phyloP scores from a whole-genome alignment of 192 early-diverging fungal species.

The Spizellomyces sp. region DNA sequence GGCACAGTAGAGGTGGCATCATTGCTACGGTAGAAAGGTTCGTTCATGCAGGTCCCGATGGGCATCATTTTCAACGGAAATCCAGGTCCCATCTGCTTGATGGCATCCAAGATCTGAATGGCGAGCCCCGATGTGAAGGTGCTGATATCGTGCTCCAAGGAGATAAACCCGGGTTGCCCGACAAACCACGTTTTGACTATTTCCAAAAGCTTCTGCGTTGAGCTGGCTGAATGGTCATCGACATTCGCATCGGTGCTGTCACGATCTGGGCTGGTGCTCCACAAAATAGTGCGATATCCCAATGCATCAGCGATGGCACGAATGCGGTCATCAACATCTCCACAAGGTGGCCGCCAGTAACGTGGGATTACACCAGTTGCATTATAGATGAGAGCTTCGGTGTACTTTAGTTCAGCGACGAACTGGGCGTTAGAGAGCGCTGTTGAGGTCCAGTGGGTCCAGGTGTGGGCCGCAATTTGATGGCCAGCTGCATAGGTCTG shows the following conservation, averaged over 20 bases:
- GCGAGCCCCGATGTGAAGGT: not conserved
- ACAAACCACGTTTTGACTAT: constrained; percentile 30
- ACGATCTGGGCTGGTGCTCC: constrained; percentile 29
- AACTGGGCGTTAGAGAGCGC: constrained; percentile 66
- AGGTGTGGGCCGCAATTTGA: constrained; percentile 52
- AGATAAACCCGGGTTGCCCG: constrained; percentile 31
- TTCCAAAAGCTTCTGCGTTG: not conserved
- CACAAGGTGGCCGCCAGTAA: constrained; percentile 66
- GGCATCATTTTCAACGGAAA: constrained; percentile 22
- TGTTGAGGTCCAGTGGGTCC: constrained; percentile 64
- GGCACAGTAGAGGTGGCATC: too few relatives aligned
- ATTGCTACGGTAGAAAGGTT: constrained; percentile 1
- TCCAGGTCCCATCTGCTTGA: not conserved
- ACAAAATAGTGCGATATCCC: constrained; percentile 46
- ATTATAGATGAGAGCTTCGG: constrained; percentile 44
- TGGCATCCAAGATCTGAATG: not conserved
- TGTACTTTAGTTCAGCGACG: constrained; percentile 65
- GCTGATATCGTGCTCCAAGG: constrained; percentile 25
- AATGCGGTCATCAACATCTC: constrained; percentile 75
- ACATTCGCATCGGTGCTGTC: constrained; percentile 14
- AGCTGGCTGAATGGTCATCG: not conserved
- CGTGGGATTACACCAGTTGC: constrained; percentile 44
- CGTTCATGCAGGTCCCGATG: constrained; percentile 20
- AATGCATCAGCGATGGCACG: constrained; percentile 63
- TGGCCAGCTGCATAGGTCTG: constrained; percentile 36